These are phyloP conservation scores for Wickerhamomyces alni DNA, from an alignment of 805 yeast species.

Conservation along the genomic window DNA sequence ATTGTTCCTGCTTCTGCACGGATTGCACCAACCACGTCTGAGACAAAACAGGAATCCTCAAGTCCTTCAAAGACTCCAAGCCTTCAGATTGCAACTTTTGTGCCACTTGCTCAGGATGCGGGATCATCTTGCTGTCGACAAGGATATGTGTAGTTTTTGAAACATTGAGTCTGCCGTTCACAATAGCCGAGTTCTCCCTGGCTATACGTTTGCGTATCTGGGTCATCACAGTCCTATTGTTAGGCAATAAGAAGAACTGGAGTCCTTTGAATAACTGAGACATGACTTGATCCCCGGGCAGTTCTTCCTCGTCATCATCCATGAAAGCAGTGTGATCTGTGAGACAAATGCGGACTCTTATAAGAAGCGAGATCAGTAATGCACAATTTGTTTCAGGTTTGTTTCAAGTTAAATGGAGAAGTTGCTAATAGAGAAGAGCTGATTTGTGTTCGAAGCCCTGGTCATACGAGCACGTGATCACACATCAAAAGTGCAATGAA, in stretches of 20 bases:
- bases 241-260: constrained; percentile 17
- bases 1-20: constrained; percentile 5
- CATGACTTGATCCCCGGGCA: constrained; percentile 2
- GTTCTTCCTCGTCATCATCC: neutral
- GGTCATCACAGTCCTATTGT: constrained; percentile 14
- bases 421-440: too few relatives aligned
- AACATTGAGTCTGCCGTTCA: constrained; percentile 4
- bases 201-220: constrained; percentile 13
- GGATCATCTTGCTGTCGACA: constrained; percentile 13
- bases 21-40: constrained; percentile 21
- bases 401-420: too few relatives aligned
- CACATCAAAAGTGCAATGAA: too few relatives aligned
- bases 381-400: too few relatives aligned
- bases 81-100: constrained; percentile 3
- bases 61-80: constrained; percentile 1
- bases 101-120: constrained; percentile 4
- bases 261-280: constrained; percentile 12
- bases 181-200: constrained; percentile 12
- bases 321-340: neutral
- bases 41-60: constrained; percentile 5
- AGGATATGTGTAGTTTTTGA: constrained; percentile 14
- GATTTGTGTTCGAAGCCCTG: too few relatives aligned
- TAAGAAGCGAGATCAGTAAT: too few relatives aligned
- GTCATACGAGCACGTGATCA: too few relatives aligned
- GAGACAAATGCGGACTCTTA: too few relatives aligned